Evolutionary conservation across 78 protist genomes (phyloP), one percentile per base, ranked within the genome.

Genomic region (Dictyostelium intermedium): DNA sequence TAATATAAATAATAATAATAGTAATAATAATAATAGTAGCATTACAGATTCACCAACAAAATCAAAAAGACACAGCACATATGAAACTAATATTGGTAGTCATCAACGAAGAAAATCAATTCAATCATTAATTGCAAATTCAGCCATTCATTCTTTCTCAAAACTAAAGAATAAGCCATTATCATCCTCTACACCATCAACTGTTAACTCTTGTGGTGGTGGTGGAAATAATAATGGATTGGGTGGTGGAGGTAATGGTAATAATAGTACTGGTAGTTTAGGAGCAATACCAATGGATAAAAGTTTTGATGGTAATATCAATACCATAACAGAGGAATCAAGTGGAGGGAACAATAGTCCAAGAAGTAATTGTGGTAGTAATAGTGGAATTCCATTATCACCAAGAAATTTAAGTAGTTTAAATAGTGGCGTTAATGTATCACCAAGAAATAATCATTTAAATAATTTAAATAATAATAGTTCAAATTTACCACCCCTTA

Each of bases 71-170:
- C 82, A 76, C n/a, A 76, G 82, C 39, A 76, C 82, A 20, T 76
- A 76, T 76, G 82, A 76, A 76, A 76, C 82, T 8, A 76, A 76
- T n/a, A 23, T 76, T 76, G 53, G 82, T n/a, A 76, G 43, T 76
- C 53, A 34, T n/a, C 82, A 34, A 76, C 2, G 45, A 23, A 76
- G 82, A 39, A 76, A 76, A 76, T 76, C 82, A 41, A 76, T 76
- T 20, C 82, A 76, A 39, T 70, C 77, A 4, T 70, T 70, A 70
- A 32, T 70, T 25, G 77, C 77, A 25, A 70, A 70, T 70, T 70
- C 77, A 27, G 77, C 77, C 11, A 70, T 70, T 32, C 77, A 70
- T 14, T 70, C 77, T 32, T 70, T 70, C 16, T 70, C 77, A 4
- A 70, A 70, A 70, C 32, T 70, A 70, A 70, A 70, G n/a, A 70